These are phyloP conservation scores for Botrytis tulipae DNA, from an alignment of 2,329 filamentous ascomycete species.

Conservation along the genomic window DNA sequence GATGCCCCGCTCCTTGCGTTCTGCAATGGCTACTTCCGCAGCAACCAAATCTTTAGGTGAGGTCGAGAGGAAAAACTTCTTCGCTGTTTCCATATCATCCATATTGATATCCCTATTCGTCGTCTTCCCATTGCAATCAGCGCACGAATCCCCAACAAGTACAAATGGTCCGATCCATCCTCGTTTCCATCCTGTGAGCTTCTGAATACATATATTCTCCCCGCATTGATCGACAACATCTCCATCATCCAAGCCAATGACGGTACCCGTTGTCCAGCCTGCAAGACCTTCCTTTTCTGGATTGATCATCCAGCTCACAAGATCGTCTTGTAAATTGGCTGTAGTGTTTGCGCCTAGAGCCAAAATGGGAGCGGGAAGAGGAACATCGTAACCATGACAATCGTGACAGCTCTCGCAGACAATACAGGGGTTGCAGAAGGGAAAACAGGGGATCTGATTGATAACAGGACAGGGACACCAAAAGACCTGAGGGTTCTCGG, in stretches of 20 bases:
- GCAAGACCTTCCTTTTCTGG: not conserved
- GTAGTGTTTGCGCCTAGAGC: not conserved
- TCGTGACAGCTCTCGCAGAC: not conserved
- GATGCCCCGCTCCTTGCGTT: not conserved
- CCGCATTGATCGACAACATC: too few relatives aligned
- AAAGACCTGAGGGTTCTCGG: conserved; percentile 50
- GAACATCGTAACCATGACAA: not conserved
- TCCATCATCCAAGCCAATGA: not conserved
- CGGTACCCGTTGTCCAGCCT: not conserved
- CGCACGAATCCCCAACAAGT: not conserved
- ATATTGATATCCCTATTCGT: not conserved
- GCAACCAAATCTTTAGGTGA: not conserved
- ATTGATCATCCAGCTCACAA: not conserved
- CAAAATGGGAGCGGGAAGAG: not conserved
- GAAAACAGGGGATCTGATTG: not conserved
- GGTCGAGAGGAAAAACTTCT: not conserved
- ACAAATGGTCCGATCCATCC: not conserved
- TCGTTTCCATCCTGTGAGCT: not conserved
- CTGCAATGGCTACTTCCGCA: not conserved
- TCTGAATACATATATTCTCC: not conserved
- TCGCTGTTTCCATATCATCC: conserved; percentile 2
- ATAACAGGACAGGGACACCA: not conserved
- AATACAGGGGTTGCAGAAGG: not conserved
- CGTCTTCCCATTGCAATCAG: not conserved
- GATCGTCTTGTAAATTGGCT: not conserved